Percentiles rank a stretch among this genome's conserved stretches.
Conservation (phyloP, 345 rosid species). For the Cochlearia excelsa region DNA sequence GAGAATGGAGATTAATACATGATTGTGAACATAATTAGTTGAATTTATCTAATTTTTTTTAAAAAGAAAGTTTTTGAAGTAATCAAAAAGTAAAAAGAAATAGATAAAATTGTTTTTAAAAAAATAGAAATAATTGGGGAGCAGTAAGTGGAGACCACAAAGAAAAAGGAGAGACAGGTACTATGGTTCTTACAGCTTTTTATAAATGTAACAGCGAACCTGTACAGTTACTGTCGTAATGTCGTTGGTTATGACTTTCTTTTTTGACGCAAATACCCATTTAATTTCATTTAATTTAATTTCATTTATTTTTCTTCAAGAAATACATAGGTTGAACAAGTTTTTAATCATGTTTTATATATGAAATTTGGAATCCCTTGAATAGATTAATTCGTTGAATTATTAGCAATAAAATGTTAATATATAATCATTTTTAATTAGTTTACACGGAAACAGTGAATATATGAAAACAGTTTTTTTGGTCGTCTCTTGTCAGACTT, state of each 20-base stretch:
- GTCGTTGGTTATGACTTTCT: constrained; percentile 28
- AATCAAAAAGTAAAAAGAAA: no score
- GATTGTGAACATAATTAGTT: neutral
- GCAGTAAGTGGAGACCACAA: constrained; percentile 31
- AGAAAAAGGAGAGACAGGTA: constrained; percentile 27
- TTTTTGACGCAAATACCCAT: constrained; percentile 16
- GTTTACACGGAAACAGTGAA: constrained; percentile 5
- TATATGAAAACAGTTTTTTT: constrained; percentile 9
- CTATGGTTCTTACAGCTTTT: constrained; percentile 22
- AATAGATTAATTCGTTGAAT: neutral
- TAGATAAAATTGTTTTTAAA: neutral
- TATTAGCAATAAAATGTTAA: neutral
- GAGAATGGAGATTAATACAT: no score
- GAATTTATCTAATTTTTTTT: neutral
- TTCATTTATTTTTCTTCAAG: neutral
- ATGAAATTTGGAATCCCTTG: neutral
- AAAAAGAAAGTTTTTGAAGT: neutral
- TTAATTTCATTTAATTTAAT: neutral
- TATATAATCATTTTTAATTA: neutral
- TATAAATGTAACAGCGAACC: constrained; percentile 22
- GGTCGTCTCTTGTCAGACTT: constrained; percentile 21
- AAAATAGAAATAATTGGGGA: constrained; percentile 11
- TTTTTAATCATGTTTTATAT: no score
- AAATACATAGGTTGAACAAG: constrained; percentile 2
- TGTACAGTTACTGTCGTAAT: constrained; percentile 34